Conservation (phyloP, 805 yeast genomes). For the Metschnikowia proteae region DNA sequence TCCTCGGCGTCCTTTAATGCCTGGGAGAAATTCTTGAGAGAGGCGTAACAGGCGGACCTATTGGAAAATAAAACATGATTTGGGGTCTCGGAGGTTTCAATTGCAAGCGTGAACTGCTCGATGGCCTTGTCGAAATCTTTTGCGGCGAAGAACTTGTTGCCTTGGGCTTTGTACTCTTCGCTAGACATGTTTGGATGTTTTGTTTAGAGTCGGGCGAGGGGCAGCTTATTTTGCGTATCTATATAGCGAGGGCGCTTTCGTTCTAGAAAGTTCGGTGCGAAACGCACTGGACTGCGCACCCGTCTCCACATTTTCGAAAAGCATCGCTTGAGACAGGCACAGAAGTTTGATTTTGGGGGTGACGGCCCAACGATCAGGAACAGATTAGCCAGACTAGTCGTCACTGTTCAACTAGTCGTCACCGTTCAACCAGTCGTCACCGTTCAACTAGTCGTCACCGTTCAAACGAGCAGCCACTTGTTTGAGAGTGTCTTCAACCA, state of each 20-base stretch:
- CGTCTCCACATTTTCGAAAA: background rate
- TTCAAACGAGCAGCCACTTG: constrained; percentile 7
- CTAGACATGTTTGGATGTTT: constrained; percentile 45
- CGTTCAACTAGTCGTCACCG: constrained; percentile 1
- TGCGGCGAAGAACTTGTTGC: constrained; percentile 87
- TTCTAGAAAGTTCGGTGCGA: constrained; percentile 21
- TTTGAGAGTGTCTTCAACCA: constrained; percentile 33
- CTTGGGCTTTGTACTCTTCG: constrained; percentile 82
- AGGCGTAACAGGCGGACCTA: constrained; percentile 88
- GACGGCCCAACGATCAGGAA: too few relatives aligned
- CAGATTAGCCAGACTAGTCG: background rate
- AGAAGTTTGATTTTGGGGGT: too few relatives aligned
- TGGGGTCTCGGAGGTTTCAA: constrained; percentile 73
- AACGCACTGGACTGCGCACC: background rate
- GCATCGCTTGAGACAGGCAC: background rate
- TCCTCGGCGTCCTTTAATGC: constrained; percentile 85
- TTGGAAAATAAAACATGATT: constrained; percentile 92
- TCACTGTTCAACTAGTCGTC: background rate
- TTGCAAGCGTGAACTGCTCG: constrained; percentile 80
- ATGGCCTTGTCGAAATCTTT: constrained; percentile 81
- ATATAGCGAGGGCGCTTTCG: constrained; percentile 5
- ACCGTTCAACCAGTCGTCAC: constrained; percentile 1
- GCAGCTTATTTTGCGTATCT: constrained; percentile 1
- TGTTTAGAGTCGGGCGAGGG: background rate
- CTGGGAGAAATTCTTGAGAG: constrained; percentile 63